Evolutionary conservation across 2,329 filamentous ascomycete species (phyloP), one percentile per base, ranked within the genome.

Genomic region (Aspergillus amoenus): DNA sequence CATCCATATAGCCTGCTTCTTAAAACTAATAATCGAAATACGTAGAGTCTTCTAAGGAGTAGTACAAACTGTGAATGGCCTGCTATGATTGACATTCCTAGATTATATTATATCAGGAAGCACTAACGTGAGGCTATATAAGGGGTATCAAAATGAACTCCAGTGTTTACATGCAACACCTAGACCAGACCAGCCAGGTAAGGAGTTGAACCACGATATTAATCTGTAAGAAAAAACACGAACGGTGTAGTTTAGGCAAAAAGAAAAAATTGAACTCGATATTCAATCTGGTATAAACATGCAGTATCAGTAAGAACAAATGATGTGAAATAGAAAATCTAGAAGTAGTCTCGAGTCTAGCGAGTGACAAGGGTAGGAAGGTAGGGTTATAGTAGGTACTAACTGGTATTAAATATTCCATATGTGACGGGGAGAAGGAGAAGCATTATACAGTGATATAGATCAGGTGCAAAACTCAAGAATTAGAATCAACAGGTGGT

Each of bases 401-500:
- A 50, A 46, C 37, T 34, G 47, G 52, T 12, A 44, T 57, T 47
- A 54, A 53, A 51, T 52, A n/a, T 15, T 44, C 53, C 43, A 47
- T 57, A 24, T 46, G 55, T 57, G 21, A 17, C 27, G 24, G 41
- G 34, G 18, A 40, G 34, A 57, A 46, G 22, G 34, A 9, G 52
- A 52, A 46, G 40, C 49, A 54, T 57, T 61, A 53, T 64, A 60
- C 59, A 64, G 44, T 60, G 39, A 18, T 54, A 30, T 30, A 30
- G 27, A 11, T 30, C 27, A 41, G 51, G 44, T 51, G 45, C 49
- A 57, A 43, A 40, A 15, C 27, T 50, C 44, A 11, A 30, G 24
- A 45, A 45, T 45, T 24, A 45, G 43, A 54, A 61, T 53, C 49
- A 57, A 55, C 39, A 50, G 47, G 53, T 61, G 63, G 60, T 65